phyloP scores from a whole-genome alignment of 164 flowering plant genomes.

The Kingdonia uniflora region DNA sequence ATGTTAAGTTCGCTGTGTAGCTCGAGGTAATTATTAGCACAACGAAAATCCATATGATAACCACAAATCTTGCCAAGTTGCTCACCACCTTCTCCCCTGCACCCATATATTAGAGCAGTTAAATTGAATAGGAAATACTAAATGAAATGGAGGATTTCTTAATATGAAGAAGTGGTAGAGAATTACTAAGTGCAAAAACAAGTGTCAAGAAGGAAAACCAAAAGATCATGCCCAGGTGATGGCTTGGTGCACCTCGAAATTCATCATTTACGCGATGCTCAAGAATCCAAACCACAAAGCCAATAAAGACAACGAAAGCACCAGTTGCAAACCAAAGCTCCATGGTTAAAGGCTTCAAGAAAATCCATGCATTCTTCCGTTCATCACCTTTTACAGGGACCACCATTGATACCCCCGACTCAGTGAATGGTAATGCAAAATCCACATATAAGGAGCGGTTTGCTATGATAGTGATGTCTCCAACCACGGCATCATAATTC shows the following conservation, averaged over 20 bases:
- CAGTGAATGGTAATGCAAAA: constrained; percentile 1
- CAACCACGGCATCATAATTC: constrained; percentile 1
- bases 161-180: constrained; percentile 4
- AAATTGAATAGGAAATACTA: background rate
- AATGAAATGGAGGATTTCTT: background rate
- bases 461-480: background rate
- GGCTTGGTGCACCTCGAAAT: background rate
- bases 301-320: constrained; percentile 3
- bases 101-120: too few species aligned
- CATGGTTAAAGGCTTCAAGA: constrained; percentile 4
- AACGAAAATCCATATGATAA: constrained; percentile 47
- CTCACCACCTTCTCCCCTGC: constrained; percentile 22
- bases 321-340: constrained; percentile 5
- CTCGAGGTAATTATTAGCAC: constrained; percentile 35
- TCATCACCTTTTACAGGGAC: constrained; percentile 1
- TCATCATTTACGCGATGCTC: constrained; percentile 1
- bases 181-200: constrained; percentile 17
- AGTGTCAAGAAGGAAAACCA: constrained; percentile 9
- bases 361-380: constrained; percentile 5
- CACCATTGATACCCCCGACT: constrained; percentile 5
- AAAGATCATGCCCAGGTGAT: constrained; percentile 8
- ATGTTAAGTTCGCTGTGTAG: constrained; percentile 53
- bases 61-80: constrained; percentile 29
- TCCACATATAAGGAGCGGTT: background rate
- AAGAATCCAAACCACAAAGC: background rate